Conservation (phyloP, 2,329 filamentous ascomycete genomes). For the Ciborinia camelliae region DNA sequence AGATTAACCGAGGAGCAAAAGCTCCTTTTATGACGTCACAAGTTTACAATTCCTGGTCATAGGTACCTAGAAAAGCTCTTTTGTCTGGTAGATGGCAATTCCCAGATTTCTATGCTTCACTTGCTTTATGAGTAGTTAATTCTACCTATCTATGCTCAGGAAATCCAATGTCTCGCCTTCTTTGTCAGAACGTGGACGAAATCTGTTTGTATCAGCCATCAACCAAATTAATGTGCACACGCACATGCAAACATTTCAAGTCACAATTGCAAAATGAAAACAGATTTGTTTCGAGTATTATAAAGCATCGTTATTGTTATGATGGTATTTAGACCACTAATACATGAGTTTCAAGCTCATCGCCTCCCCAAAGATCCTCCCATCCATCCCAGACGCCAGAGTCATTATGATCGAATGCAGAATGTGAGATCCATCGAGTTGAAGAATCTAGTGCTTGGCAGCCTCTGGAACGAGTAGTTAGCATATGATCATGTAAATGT, state of each 20-base stretch:
- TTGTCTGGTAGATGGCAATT: too few species aligned
- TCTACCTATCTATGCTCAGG: too few species aligned
- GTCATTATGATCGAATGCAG: conserved; percentile 16
- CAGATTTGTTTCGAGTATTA: not conserved
- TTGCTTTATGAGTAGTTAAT: too few species aligned
- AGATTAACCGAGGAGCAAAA: not conserved
- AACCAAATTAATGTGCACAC: not conserved
- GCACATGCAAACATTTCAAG: not conserved
- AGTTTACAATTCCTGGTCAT: too few species aligned
- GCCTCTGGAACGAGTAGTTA: conserved; percentile 32
- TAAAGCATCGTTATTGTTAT: conserved; percentile 11
- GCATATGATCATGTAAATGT: not conserved
- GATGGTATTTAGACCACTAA: conserved; percentile 17
- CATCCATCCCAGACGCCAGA: conserved; percentile 16
- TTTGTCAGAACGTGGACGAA: too few species aligned
- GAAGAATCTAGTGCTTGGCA: conserved; percentile 37
- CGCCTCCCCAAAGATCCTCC: conserved; percentile 5
- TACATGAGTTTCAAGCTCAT: conserved; percentile 9
- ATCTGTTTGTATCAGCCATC: not conserved
- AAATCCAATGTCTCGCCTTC: too few species aligned
- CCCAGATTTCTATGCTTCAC: too few species aligned
- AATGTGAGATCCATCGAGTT: not conserved
- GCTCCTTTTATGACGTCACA: not conserved
- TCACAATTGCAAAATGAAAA: not conserved
- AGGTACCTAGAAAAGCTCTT: too few species aligned